Evolutionary conservation across 176 grass and related monocot genomes (phyloP).

Genomic region (Hordeum marinum): DNA sequence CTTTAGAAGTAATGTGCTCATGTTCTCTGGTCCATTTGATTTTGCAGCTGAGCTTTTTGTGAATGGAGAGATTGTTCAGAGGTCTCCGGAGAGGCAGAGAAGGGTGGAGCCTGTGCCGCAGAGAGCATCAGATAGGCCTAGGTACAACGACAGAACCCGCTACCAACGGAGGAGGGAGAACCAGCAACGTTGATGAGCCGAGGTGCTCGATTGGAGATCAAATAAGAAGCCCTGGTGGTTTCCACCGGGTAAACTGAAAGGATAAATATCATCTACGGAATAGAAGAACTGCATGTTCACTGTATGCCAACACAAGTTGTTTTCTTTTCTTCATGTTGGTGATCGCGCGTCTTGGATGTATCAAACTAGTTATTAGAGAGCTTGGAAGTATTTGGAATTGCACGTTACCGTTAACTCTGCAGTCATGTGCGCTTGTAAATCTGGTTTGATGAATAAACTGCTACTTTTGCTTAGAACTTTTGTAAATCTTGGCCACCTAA

Average conservation of each 20-base stretch:
- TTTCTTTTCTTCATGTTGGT: neutral
- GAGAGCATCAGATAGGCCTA: constrained; percentile 65
- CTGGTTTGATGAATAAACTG: neutral
- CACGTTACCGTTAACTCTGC: neutral
- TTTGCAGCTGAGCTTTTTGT: constrained; percentile 85
- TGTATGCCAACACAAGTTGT: neutral
- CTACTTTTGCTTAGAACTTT: too few species aligned
- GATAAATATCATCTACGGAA: neutral
- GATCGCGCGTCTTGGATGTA: constrained; percentile 14
- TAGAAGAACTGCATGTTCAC: constrained; percentile 7
- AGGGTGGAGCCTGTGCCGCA: constrained; percentile 85
- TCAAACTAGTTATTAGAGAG: constrained; percentile 30
- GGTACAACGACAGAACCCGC: constrained; percentile 84
- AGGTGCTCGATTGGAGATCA: neutral
- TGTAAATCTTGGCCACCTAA: neutral
- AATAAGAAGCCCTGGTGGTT: constrained; percentile 11
- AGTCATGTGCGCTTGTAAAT: constrained; percentile 1
- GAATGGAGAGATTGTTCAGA: constrained; percentile 87
- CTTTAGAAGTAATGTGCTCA: neutral
- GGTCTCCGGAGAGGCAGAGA: constrained; percentile 81
- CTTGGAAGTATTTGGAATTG: constrained; percentile 12
- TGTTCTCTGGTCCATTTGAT: neutral
- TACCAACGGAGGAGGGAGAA: constrained; percentile 71
- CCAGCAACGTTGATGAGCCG: constrained; percentile 34
- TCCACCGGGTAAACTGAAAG: neutral